Conservation (phyloP, 1,284 basidiomycete genomes). For the Mycena sp. region DNA sequence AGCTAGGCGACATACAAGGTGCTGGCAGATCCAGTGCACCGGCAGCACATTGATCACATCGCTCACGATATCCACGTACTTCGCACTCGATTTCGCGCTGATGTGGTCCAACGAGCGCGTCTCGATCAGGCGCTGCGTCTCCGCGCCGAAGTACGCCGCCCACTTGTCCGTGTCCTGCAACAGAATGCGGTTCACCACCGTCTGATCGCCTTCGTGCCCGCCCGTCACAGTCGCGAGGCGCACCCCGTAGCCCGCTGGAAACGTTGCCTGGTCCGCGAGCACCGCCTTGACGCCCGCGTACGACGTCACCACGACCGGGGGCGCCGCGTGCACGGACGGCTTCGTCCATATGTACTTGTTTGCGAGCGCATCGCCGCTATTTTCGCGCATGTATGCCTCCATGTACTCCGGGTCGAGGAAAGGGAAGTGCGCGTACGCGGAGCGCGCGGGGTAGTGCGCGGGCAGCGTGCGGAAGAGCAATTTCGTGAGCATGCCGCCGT, state of each 20-base stretch:
- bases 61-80: slow-evolving; percentile 69
- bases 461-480: slow-evolving; percentile 79
- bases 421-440: slow-evolving; percentile 72
- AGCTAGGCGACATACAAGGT: slow-evolving; percentile 57
- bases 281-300: slow-evolving; percentile 49
- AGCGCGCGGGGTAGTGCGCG: slow-evolving; percentile 66
- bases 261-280: slow-evolving; percentile 41
- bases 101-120: slow-evolving; percentile 47
- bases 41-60: slow-evolving; percentile 78
- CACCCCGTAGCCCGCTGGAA: slow-evolving; percentile 43
- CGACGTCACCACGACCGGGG: slow-evolving; percentile 41
- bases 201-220: slow-evolving; percentile 17
- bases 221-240: slow-evolving; percentile 38
- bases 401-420: slow-evolving; percentile 64
- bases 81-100: slow-evolving; percentile 44
- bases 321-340: slow-evolving; percentile 44
- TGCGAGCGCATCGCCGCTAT: slow-evolving; percentile 41
- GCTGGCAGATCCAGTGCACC: slow-evolving; percentile 69
- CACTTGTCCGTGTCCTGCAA: slow-evolving; percentile 33
- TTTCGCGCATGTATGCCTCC: slow-evolving; percentile 44
- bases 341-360: slow-evolving; percentile 59
- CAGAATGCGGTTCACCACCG: slow-evolving; percentile 27
- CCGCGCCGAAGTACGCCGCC: slow-evolving; percentile 48
- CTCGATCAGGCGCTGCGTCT: slow-evolving; percentile 49
- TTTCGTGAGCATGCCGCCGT: slow-evolving; percentile 76